Base-by-base conservation (phyloP, 78 protist species). In the Pelomyxa schiedti region DNA sequence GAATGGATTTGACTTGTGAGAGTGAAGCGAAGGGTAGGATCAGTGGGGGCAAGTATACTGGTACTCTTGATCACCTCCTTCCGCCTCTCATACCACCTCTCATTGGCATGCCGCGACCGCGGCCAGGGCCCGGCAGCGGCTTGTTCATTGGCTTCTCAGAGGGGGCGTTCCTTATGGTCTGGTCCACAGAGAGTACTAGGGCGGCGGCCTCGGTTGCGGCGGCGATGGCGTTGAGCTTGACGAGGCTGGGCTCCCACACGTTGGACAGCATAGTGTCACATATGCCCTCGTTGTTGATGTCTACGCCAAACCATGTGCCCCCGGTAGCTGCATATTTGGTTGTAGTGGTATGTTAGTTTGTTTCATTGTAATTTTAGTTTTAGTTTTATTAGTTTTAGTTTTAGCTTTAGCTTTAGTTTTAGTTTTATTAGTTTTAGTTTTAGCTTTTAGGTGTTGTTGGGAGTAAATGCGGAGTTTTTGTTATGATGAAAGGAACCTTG, bases 181-280 rank as follows among this genome's bases (percentile, higher is more conserved):
- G 98, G 63, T 98, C 99, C 36, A 98, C 91, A 3, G 97, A 89
- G 30, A 98, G 90, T 65, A 98, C 83, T 66, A 92, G 69, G 89
- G 96, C 92, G n/a, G 99, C 95, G 1, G 99, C 99, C 82, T 98
- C 99, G 29, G 97, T 86, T 3, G 99, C 99, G 39, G 99, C 96
- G 1, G 52, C 78, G 53, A 98, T 28, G 3, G 96, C 94, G 82
- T 96, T 97, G 77, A 79, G 75, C 89, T 95, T 96, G 79, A 96
- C 88, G 4, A 83, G 64, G 28, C 90, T 42, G 36, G 99, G 99
- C 80, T 98, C 99, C 99, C 99, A 97, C 37, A 98, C 98, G 16
- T 72, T 81, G 4, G 90, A 7, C 52, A 91, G 86, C 83, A 78
- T 85, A 32, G 97, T 91, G 88, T 98, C 96, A 79, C 94, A 84